These are phyloP conservation scores for Colletotrichum endophyticum DNA, from an alignment of 2,329 filamentous ascomycete species.

Conservation along the genomic window DNA sequence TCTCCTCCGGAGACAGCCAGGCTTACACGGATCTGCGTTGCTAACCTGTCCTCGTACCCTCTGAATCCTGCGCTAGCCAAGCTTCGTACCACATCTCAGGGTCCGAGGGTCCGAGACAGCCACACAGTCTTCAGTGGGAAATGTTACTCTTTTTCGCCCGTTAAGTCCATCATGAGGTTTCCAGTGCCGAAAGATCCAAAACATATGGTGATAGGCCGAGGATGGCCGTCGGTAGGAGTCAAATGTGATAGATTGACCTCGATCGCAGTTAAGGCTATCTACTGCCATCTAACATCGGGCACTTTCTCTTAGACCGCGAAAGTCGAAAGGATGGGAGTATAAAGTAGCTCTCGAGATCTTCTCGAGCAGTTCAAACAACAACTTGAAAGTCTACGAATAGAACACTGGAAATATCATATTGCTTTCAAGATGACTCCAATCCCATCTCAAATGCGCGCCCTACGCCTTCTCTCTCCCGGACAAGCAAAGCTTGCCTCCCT, in stretches of 20 bases:
- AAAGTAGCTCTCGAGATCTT: background rate
- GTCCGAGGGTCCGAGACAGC: background rate
- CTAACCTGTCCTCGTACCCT: background rate
- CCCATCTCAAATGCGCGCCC: background rate
- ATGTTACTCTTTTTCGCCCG: background rate
- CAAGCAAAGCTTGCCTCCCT: background rate
- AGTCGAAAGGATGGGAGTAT: background rate
- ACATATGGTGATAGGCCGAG: background rate
- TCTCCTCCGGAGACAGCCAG: background rate
- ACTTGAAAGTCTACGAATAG: background rate
- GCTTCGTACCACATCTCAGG: background rate
- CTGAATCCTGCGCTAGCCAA: background rate
- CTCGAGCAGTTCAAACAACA: fast-evolving
- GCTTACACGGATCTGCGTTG: background rate
- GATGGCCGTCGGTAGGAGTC: too few relatives aligned
- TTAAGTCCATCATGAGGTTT: background rate
- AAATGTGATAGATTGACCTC: too few relatives aligned
- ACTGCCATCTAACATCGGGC: fast-evolving
- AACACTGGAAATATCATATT: fast-evolving
- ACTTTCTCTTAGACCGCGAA: fast-evolving
- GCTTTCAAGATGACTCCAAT: background rate
- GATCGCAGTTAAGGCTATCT: background rate
- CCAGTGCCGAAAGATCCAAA: background rate
- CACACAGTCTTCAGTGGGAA: background rate
- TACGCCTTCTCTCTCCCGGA: background rate